phyloP scores from a whole-genome alignment of 768 basidiomycete genomes.

The Lanmaoa rubissima region DNA sequence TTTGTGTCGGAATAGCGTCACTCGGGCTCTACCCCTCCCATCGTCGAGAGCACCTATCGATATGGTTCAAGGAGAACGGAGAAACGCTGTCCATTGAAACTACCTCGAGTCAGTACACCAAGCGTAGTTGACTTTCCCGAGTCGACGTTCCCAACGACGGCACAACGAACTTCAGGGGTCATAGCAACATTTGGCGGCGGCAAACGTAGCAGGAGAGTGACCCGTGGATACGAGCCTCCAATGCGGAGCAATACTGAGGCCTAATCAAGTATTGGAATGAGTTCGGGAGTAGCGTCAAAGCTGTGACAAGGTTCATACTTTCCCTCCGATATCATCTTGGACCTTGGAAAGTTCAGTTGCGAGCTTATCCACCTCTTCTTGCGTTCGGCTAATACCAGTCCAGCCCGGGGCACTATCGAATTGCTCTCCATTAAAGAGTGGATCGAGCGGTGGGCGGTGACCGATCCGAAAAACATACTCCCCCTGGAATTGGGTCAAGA shows the following conservation, averaged over 20 bases:
- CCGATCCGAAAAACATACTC: constrained; percentile 79
- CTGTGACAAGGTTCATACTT: constrained; percentile 43
- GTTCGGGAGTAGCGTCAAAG: neutral
- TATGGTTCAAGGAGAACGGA: constrained; percentile 11
- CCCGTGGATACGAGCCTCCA: constrained; percentile 49
- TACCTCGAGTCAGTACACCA: constrained; percentile 93
- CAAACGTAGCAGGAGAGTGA: constrained; percentile 63
- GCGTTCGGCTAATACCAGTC: constrained; percentile 50
- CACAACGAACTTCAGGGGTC: constrained; percentile 92
- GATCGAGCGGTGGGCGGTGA: constrained; percentile 54
- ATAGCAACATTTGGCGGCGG: constrained; percentile 73
- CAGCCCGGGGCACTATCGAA: constrained; percentile 48
- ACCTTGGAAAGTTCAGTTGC: constrained; percentile 42
- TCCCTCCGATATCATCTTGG: constrained; percentile 79
- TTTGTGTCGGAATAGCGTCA: constrained; percentile 92
- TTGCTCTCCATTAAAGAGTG: constrained; percentile 53
- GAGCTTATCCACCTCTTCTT: constrained; percentile 51
- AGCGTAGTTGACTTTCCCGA: constrained; percentile 94
- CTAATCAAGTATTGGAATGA: constrained; percentile 32
- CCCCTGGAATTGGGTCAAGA: constrained; percentile 66
- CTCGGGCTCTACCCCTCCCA: constrained; percentile 77
- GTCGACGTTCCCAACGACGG: constrained; percentile 94
- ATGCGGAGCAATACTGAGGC: constrained; percentile 54
- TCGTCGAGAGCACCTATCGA: constrained; percentile 70
- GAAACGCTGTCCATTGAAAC: constrained; percentile 17